phyloP scores from a whole-genome alignment of 495 filamentous ascomycete genomes.

The Neurospora africana region DNA sequence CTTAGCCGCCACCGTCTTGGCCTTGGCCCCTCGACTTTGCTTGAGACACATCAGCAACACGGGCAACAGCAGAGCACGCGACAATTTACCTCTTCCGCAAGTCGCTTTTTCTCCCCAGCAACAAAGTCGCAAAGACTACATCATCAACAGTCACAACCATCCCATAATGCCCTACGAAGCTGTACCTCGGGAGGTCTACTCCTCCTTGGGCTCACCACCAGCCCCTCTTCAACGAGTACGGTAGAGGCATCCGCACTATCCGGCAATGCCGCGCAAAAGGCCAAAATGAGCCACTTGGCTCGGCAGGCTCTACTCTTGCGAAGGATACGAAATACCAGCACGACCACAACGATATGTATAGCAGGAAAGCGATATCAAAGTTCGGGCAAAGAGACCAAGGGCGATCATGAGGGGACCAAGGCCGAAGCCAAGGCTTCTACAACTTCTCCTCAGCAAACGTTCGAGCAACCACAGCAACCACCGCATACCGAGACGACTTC shows the following conservation, averaged over 20 bases:
- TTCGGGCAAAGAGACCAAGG: slow-evolving; percentile 17
- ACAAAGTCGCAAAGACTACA: slow-evolving; percentile 10
- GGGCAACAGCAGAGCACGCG: background rate
- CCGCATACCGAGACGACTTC: slow-evolving; percentile 7
- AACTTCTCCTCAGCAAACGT: slow-evolving; percentile 9
- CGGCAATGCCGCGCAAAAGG: slow-evolving; percentile 19
- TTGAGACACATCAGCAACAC: background rate
- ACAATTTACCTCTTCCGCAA: background rate
- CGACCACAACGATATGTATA: slow-evolving; percentile 13
- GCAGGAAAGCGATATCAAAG: slow-evolving; percentile 9
- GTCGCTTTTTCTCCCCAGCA: slow-evolving; percentile 4
- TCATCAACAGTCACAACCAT: background rate
- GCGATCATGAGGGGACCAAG: slow-evolving; percentile 14
- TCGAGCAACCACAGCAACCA: slow-evolving; percentile 1
- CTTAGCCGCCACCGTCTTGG: slow-evolving; percentile 6
- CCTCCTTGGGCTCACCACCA: slow-evolving; percentile 27
- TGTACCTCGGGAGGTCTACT: slow-evolving; percentile 35
- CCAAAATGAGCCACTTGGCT: slow-evolving; percentile 30
- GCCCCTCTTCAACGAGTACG: slow-evolving; percentile 26
- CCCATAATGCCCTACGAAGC: slow-evolving; percentile 26
- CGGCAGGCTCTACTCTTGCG: slow-evolving; percentile 22
- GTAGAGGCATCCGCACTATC: slow-evolving; percentile 28
- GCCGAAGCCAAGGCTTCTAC: slow-evolving; percentile 2
- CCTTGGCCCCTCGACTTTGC: background rate
- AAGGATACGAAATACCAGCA: background rate